Conservation (phyloP, 169 alveolate genomes). For the Plasmodium blacklocki region DNA sequence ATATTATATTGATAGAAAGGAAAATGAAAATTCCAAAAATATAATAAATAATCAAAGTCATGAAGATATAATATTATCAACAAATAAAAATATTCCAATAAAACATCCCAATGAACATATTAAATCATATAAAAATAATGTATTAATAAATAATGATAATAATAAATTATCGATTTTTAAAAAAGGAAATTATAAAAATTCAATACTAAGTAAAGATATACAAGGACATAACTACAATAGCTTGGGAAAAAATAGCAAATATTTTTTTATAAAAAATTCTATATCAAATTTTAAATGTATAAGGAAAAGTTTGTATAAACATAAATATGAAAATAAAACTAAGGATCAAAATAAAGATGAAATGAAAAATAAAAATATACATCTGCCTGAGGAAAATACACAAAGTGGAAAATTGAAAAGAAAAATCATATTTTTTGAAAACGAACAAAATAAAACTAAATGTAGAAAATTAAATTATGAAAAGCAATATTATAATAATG, state of each 20-base stretch:
- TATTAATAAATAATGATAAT: not conserved
- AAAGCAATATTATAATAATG: slow-evolving; percentile 5
- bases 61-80: not conserved
- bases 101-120: not conserved
- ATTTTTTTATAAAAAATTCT: slow-evolving; percentile 63
- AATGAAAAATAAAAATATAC: not conserved
- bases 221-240: not conserved
- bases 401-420: slow-evolving; percentile 13
- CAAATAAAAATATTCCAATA: not conserved
- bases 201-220: not conserved
- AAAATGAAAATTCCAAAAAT: not conserved
- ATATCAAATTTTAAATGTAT: slow-evolving; percentile 63
- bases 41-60: not conserved
- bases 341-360: not conserved
- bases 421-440: slow-evolving; percentile 53
- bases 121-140: not conserved
- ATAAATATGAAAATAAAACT: not conserved
- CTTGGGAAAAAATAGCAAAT: slow-evolving; percentile 11
- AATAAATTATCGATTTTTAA: not conserved
- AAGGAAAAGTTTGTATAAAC: slow-evolving; percentile 10
- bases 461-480: slow-evolving; percentile 62
- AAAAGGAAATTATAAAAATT: not conserved
- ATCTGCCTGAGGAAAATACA: not conserved
- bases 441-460: slow-evolving; percentile 59
- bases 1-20: not conserved